A percentile compares a stretch with the other conserved stretches of the same genome.
Evolutionary conservation across 495 filamentous ascomycete genomes (phyloP).

Genomic region (Tuber calosporum): DNA sequence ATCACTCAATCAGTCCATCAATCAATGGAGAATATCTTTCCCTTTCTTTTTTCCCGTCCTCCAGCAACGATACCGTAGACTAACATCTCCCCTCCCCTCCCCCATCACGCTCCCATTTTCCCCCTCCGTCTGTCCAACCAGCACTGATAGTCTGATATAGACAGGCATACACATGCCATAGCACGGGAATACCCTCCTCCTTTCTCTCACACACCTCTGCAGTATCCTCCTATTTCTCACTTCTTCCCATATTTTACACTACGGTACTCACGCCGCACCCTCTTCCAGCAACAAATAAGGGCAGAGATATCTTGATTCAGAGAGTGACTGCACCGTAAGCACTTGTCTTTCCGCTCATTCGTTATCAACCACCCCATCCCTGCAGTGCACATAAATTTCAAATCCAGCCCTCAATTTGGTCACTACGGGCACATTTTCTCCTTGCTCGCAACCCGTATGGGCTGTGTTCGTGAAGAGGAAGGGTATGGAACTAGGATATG

Average conservation of each 20-base stretch:
- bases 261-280: background rate
- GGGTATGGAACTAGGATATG: background rate
- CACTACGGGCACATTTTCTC: background rate
- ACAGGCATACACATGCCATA: conserved; percentile 19
- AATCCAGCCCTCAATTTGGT: background rate
- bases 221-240: conserved; percentile 15
- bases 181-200: conserved; percentile 6
- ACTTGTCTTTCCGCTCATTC: background rate
- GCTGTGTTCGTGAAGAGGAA: background rate
- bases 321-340: background rate
- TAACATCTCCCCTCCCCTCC: conserved; percentile 27
- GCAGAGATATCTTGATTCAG: background rate
- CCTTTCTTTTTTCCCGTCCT: background rate
- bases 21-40: background rate
- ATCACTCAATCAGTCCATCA: background rate
- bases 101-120: conserved; percentile 11
- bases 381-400: background rate
- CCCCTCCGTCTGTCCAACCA: conserved; percentile 1
- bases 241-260: conserved; percentile 17
- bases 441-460: background rate
- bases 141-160: background rate
- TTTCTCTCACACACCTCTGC: conserved; percentile 19
- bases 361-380: background rate
- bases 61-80: conserved; percentile 17
- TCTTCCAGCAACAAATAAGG: background rate